A percentile compares a stretch with the other conserved stretches of the same genome.
Evolutionary conservation across 2,329 filamentous ascomycete genomes (phyloP).

Genomic region (Pyrenophora tritici-repentis): DNA sequence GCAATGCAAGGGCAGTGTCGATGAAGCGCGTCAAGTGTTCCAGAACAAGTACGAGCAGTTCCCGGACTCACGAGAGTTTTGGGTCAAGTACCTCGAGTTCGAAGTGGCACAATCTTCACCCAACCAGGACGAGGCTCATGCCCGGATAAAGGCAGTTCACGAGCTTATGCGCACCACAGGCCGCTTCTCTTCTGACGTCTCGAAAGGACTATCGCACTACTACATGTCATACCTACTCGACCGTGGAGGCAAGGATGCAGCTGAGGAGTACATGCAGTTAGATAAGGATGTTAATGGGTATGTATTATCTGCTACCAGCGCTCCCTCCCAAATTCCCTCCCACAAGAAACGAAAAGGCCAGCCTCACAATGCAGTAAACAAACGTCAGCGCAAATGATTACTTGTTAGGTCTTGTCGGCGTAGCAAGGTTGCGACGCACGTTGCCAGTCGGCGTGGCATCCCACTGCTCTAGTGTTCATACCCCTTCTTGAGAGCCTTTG

Average conservation of each 20-base stretch:
- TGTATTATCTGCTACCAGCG: slow-evolving; percentile 42
- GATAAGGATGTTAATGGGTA: slow-evolving; percentile 85
- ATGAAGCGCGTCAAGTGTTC: slow-evolving; percentile 84
- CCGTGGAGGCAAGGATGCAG: slow-evolving; percentile 78
- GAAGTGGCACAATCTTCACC: slow-evolving; percentile 82
- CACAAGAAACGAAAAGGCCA: slow-evolving; percentile 32
- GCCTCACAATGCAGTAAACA: slow-evolving; percentile 43
- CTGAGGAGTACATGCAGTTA: slow-evolving; percentile 81
- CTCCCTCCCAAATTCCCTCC: slow-evolving; percentile 26
- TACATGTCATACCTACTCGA: slow-evolving; percentile 88
- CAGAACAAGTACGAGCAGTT: slow-evolving; percentile 82
- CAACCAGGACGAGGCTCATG: slow-evolving; percentile 65
- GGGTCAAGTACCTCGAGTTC: slow-evolving; percentile 86
- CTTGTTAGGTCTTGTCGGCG: slow-evolving; percentile 12
- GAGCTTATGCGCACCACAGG: slow-evolving; percentile 75
- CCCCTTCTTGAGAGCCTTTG: slow-evolving; percentile 17
- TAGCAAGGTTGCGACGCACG: slow-evolving; percentile 5
- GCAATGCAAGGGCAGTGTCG: slow-evolving; percentile 80
- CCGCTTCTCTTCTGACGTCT: slow-evolving; percentile 66
- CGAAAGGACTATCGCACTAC: slow-evolving; percentile 74
- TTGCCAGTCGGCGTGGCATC: background rate
- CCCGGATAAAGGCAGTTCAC: slow-evolving; percentile 80
- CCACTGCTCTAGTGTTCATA: slow-evolving; percentile 11
- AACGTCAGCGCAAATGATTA: slow-evolving; percentile 36
- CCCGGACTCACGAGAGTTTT: slow-evolving; percentile 83